Evolutionary conservation across 176 grass and related monocot genomes (phyloP), one percentile per base, ranked within the genome.

Genomic region (Eremochloa ophiuroides): DNA sequence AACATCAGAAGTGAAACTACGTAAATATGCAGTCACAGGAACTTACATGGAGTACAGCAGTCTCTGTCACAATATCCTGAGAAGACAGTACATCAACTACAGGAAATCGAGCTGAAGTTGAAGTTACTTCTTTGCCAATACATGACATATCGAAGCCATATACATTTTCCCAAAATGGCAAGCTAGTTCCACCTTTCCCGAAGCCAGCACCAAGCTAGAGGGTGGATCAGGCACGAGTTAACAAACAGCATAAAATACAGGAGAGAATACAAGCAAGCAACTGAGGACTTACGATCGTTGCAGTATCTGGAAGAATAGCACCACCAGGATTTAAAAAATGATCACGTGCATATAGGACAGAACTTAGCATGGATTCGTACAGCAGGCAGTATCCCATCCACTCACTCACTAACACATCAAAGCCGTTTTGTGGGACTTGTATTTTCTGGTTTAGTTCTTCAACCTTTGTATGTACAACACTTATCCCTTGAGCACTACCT

Each of bases 381-480:
- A 98, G 59, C 14, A 98, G 70, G 71, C 95, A 98, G 70, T 98
- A 98, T 18, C 95, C 92, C 95, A 98, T 98, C 92, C 95, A 98
- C 75, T 98, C 95, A 31, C 92, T 98, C n/a, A 98, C 92, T 86
- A 98, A 76, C 47, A 98, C 86, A 82, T 98, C 92, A 82, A 98
- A 75, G 43, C 88, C 79, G 81, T 73, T 80, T 0, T 75, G 71
- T 73, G 87, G 84, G 83, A 98, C 35, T 82, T 64, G 26, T 69
- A 94, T 78, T 67, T 84, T 82, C 70, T 84, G 79, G 79, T 93
- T 83, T 84, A 98, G 84, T 37, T 98, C 90, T 90, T 98, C 95
- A 88, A 88, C 86, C 75, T 89, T 92, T 41, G 89, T 91, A 68
- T 93, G 90, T 18, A 94, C 86, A 76, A 98, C 86, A 29, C 25